Base-by-base conservation (phyloP, 2,329 filamentous ascomycete genomes). In the Fusarium sp. region DNA sequence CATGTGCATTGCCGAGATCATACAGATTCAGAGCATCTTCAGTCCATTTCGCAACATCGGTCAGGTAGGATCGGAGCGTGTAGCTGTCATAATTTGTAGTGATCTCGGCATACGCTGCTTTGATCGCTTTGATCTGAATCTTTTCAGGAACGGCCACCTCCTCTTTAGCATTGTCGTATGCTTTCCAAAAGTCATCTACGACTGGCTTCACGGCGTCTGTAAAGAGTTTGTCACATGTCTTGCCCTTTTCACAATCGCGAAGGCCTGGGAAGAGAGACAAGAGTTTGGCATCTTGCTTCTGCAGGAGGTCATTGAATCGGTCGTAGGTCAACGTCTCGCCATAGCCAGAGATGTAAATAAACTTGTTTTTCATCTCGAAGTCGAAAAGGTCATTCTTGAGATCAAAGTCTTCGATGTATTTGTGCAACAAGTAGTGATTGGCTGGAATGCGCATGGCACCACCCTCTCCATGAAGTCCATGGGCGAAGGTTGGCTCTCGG, bases 361-460 rank as follows among this genome's bases (percentile, higher is more conserved):
- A 57, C 1, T 57, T 57, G 46, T 52, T 57, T n/a, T 57, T 8
- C 46, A 57, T 57, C 37, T 57, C 54, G 16, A 57, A 52, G 2
- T 35, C 21, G 5, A 57, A 57, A 1, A 52, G 16, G 1, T 57
- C 21, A 1, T 3, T 2, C 8, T 42, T 13, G 2, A 50, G 26
- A 2, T 33, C 43, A 5, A 57, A 57, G 5, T 52, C 7, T 6
- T 43, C 6, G 9, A 57, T 42, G 9, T 57, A 52, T 12, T 42
- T 21, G 15, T 42, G 54, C 1, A 57, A 10, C 6, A 57, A 5
- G n/a, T 33, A 57, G 8, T 57, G 46, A 2, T 57, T 57, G 0
- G 2, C 7, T 0, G 46, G 46, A 3, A 57, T 57, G 3, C 46
- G 54, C 46, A 57, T 57, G 1, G 46, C 46, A 3, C 46, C 54